Evolutionary conservation across 2,329 filamentous ascomycete genomes (phyloP).

Genomic region (Microdochium paspali): DNA sequence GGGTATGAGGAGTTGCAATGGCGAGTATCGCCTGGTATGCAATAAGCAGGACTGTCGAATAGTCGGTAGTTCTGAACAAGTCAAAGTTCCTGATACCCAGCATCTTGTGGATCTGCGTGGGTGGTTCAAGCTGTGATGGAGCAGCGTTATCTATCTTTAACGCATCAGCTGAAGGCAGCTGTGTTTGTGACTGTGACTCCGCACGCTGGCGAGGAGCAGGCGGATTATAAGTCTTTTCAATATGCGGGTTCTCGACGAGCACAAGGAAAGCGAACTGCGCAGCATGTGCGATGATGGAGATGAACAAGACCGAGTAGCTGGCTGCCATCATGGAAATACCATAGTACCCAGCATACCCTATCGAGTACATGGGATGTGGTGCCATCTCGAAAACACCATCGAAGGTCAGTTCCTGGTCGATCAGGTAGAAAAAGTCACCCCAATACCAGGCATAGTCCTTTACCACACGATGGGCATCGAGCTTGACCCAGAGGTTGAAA

Average conservation of each 20-base stretch:
- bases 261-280: slow-evolving; percentile 91
- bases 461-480: slow-evolving; percentile 94
- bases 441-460: slow-evolving; percentile 99
- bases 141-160: slow-evolving; percentile 7
- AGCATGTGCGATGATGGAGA: slow-evolving; percentile 89
- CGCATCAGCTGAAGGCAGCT: slow-evolving; percentile 6
- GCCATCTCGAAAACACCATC: slow-evolving; percentile 99
- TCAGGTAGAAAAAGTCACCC: slow-evolving; percentile 98
- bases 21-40: slow-evolving; percentile 68
- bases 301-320: slow-evolving; percentile 95
- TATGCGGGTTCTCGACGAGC: slow-evolving; percentile 91
- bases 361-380: slow-evolving; percentile 97
- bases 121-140: slow-evolving; percentile 26
- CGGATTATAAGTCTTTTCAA: slow-evolving; percentile 94
- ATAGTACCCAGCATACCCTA: slow-evolving; percentile 96
- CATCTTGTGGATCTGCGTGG: slow-evolving; percentile 69
- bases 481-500: slow-evolving; percentile 98
- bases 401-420: slow-evolving; percentile 95
- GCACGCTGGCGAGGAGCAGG: slow-evolving; percentile 61
- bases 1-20: slow-evolving; percentile 67
- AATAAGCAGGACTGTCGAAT: slow-evolving; percentile 67
- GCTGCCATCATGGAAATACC: slow-evolving; percentile 97
- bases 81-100: slow-evolving; percentile 80
- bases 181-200: slow-evolving; percentile 11
- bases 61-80: slow-evolving; percentile 78